Evolutionary conservation across 176 grass and related monocot genomes (phyloP).

Genomic region (Carex cristatella): DNA sequence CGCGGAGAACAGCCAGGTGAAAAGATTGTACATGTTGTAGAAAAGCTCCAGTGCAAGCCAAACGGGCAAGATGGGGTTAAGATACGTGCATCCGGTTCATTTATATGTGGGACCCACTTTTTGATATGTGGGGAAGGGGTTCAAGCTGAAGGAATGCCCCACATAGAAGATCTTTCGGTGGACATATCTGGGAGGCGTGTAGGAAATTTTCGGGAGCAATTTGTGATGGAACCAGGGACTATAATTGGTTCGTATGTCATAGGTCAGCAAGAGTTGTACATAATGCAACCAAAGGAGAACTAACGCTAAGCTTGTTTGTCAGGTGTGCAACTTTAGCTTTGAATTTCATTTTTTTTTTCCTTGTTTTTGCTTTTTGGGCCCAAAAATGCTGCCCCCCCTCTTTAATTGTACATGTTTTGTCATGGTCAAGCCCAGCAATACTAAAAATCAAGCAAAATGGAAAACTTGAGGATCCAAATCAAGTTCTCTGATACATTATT

Average conservation of each 20-base stretch:
- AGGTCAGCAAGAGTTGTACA: conserved; percentile 77
- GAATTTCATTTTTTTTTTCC: no score
- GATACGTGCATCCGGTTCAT: conserved; percentile 72
- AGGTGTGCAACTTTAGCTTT: neutral
- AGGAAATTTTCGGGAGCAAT: conserved; percentile 72
- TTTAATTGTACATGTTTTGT: neutral
- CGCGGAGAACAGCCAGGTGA: conserved; percentile 57
- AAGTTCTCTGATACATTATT: neutral
- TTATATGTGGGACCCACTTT: conserved; percentile 76
- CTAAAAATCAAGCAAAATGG: neutral
- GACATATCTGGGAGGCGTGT: conserved; percentile 64
- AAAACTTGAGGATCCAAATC: neutral
- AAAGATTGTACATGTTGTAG: conserved; percentile 90
- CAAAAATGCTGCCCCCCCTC: neutral
- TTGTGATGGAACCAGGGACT: conserved; percentile 60
- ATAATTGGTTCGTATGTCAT: conserved; percentile 60
- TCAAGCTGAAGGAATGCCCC: conserved; percentile 84
- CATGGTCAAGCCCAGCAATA: neutral
- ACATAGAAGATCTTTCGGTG: conserved; percentile 48
- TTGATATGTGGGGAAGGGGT: conserved; percentile 72
- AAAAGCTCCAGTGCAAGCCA: conserved; percentile 71
- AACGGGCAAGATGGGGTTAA: conserved; percentile 47
- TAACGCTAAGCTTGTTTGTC: neutral
- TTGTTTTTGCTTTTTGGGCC: neutral
- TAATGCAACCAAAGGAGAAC: conserved; percentile 36